Conservation (phyloP, 805 yeast genomes). For the Barnettozyma vustinii region DNA sequence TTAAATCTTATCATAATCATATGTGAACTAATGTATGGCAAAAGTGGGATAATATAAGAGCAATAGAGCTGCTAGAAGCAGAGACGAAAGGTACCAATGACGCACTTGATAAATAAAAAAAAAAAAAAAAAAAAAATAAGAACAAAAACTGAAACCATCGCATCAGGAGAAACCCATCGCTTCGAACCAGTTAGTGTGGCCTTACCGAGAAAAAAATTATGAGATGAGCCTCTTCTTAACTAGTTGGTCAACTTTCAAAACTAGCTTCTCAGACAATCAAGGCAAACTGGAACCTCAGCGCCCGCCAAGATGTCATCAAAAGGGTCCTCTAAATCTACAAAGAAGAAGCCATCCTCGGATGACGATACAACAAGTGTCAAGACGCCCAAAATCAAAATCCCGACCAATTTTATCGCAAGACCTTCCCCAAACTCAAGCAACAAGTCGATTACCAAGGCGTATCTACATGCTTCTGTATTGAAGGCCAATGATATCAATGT, state of each 20-base stretch:
- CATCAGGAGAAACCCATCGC: not conserved
- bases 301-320: constrained; percentile 4
- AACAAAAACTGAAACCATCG: not conserved
- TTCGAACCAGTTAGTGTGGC: not conserved
- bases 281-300: not conserved
- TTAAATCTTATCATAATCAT: not conserved
- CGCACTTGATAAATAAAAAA: not conserved
- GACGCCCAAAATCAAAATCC: constrained; percentile 30
- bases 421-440: constrained; percentile 27
- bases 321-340: constrained; percentile 7
- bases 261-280: not conserved
- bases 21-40: not conserved
- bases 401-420: constrained; percentile 34
- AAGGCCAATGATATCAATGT: constrained; percentile 40
- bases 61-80: not conserved
- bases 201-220: not conserved
- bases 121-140: not conserved
- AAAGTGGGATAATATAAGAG: not conserved
- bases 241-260: no score
- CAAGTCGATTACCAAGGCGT: constrained; percentile 33
- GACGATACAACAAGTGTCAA: constrained; percentile 17
- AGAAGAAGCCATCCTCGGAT: constrained; percentile 14
- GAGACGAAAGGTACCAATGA: no score
- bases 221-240: not conserved
- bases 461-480: constrained; percentile 39